A percentile compares a stretch with the other conserved stretches of the same genome.
These are phyloP conservation scores for Malassezia brasiliensis DNA, from an alignment of 1,284 basidiomycete genomes.

Conservation along the genomic window DNA sequence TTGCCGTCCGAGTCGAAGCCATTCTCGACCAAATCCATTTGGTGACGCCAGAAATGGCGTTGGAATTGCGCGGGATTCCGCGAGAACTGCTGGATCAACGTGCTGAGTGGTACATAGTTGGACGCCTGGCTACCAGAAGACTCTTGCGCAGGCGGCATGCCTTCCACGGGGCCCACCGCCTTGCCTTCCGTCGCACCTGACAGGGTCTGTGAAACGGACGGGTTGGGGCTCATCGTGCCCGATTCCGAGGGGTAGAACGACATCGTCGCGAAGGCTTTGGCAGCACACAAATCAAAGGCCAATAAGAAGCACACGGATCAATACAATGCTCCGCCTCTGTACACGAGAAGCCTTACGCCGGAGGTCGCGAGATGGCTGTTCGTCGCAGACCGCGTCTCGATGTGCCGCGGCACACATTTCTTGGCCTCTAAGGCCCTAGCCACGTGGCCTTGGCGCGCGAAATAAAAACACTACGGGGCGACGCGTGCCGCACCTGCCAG, in stretches of 20 bases:
- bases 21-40: conserved; percentile 39
- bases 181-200: not conserved
- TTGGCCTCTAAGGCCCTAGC: too few species aligned
- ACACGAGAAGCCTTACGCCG: too few species aligned
- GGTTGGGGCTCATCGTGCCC: not conserved
- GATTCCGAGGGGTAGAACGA: conserved; percentile 10
- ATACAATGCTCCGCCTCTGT: too few species aligned
- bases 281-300: too few species aligned
- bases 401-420: too few species aligned
- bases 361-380: too few species aligned
- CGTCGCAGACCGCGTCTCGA: too few species aligned
- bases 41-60: conserved; percentile 37
- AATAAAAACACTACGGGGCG: too few species aligned
- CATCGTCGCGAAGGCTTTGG: not conserved
- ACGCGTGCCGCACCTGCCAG: too few species aligned
- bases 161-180: not conserved
- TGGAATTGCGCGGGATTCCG: conserved; percentile 25
- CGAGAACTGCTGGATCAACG: conserved; percentile 16
- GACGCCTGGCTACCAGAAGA: not conserved
- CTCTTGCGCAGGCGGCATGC: not conserved
- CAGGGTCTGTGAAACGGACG: not conserved
- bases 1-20: conserved; percentile 35
- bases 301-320: too few species aligned
- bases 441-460: too few species aligned
- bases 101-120: conserved; percentile 7